phyloP scores from a whole-genome alignment of 768 basidiomycete genomes.

The Mycena pura region DNA sequence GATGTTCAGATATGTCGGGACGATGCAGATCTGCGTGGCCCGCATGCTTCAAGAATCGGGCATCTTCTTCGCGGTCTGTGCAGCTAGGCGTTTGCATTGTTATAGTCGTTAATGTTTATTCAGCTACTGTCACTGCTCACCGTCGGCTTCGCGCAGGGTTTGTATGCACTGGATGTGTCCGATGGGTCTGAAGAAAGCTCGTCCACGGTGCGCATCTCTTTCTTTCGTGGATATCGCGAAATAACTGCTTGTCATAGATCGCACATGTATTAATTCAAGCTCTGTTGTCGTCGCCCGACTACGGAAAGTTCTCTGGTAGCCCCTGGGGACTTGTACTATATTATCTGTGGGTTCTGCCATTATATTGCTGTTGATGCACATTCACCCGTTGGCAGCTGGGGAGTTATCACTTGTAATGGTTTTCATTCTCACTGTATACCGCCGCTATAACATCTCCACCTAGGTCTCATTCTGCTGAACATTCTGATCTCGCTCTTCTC shows the following conservation, averaged over 20 bases:
- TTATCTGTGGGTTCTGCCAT: conserved; percentile 66
- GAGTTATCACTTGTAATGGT: conserved; percentile 16
- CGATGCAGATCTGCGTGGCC: conserved; percentile 92
- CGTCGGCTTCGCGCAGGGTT: conserved; percentile 83
- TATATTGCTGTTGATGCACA: neutral
- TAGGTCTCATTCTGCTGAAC: conserved; percentile 84
- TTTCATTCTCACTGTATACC: neutral
- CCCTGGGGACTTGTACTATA: conserved; percentile 71
- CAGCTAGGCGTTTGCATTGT: neutral
- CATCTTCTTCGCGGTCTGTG: conserved; percentile 85
- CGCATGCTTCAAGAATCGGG: conserved; percentile 94
- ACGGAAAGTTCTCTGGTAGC: conserved; percentile 58
- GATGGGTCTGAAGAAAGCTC: conserved; percentile 74
- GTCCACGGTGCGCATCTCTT: conserved; percentile 45
- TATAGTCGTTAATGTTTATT: neutral
- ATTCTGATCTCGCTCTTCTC: conserved; percentile 96
- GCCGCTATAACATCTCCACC: neutral
- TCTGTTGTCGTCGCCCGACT: conserved; percentile 81
- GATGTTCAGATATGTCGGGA: conserved; percentile 75
- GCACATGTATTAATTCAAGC: conserved; percentile 80
- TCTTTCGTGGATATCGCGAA: neutral
- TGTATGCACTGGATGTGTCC: conserved; percentile 91
- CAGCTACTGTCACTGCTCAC: conserved; percentile 84
- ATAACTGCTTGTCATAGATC: conserved; percentile 47
- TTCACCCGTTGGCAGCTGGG: conserved; percentile 24